Evolutionary conservation across 2,329 filamentous ascomycete species (phyloP).

Genomic region (Penicillium sp.): DNA sequence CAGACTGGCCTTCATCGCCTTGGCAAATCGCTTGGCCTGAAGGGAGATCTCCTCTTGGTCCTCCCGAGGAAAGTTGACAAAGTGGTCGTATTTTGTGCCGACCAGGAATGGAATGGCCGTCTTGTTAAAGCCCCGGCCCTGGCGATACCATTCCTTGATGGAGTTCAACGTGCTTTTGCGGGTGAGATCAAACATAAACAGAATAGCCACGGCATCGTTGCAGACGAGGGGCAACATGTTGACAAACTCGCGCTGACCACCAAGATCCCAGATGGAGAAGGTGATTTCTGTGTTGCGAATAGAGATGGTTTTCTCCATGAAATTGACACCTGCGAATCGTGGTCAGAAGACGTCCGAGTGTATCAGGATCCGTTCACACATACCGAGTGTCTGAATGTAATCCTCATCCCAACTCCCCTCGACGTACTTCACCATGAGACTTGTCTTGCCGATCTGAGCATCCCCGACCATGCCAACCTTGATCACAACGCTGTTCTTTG

Average conservation of each 20-base stretch:
- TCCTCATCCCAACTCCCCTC: conserved; percentile 99
- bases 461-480: conserved; percentile 99
- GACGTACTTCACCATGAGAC: conserved; percentile 98
- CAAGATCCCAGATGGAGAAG: conserved; percentile 98
- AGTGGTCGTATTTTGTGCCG: conserved; percentile 98
- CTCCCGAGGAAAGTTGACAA: conserved; percentile 95
- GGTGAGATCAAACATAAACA: conserved; percentile 99
- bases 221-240: conserved; percentile 99
- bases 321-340: conserved; percentile 72
- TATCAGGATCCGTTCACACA: conserved; percentile 15
- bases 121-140: conserved; percentile 98
- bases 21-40: conserved; percentile 93
- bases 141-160: conserved; percentile 99
- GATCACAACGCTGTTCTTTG: conserved; percentile 73
- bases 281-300: conserved; percentile 99
- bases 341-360: background rate
- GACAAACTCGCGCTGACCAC: conserved; percentile 96
- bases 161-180: conserved; percentile 97
- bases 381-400: conserved; percentile 94
- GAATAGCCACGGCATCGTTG: conserved; percentile 95
- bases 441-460: conserved; percentile 98
- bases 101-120: conserved; percentile 98
- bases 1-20: conserved; percentile 94
- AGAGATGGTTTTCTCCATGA: conserved; percentile 99
- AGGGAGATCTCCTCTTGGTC: conserved; percentile 98